Percentiles rank a stretch among this genome's conserved stretches.
phyloP scores from a whole-genome alignment of 2,329 filamentous ascomycete genomes.

The Paecilomyces formosus region DNA sequence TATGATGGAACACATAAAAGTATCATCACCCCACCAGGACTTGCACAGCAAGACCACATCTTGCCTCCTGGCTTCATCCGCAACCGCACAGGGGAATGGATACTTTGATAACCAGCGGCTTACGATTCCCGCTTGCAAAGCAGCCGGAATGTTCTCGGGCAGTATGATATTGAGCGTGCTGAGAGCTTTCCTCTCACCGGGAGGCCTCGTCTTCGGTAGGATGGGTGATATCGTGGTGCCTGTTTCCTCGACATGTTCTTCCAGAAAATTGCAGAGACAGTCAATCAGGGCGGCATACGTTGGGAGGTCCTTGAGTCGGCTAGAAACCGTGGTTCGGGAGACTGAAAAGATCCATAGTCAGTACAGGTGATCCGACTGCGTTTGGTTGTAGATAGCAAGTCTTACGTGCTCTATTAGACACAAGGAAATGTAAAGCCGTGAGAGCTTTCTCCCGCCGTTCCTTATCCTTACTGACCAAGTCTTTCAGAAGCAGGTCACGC shows the following conservation, averaged over 20 bases:
- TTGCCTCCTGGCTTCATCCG: slow-evolving; percentile 40
- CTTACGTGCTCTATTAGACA: slow-evolving; percentile 32
- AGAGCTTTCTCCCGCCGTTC: slow-evolving; percentile 32
- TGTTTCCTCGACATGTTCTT: slow-evolving; percentile 28
- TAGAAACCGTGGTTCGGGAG: slow-evolving; percentile 26
- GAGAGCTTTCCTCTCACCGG: slow-evolving; percentile 36
- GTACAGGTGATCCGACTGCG: neutral
- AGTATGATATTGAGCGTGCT: slow-evolving; percentile 55
- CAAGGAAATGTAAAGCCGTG: slow-evolving; percentile 36
- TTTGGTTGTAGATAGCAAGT: neutral
- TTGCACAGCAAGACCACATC: slow-evolving; percentile 35
- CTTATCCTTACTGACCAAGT: slow-evolving; percentile 32
- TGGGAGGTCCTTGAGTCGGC: slow-evolving; percentile 23
- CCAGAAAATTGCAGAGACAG: slow-evolving; percentile 34
- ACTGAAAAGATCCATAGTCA: slow-evolving; percentile 16
- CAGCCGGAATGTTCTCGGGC: slow-evolving; percentile 50
- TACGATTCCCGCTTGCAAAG: slow-evolving; percentile 57
- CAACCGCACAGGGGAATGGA: slow-evolving; percentile 54
- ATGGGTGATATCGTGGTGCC: slow-evolving; percentile 28
- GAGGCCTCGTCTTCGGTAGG: slow-evolving; percentile 31
- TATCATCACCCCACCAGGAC: slow-evolving; percentile 35
- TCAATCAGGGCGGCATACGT: slow-evolving; percentile 33
- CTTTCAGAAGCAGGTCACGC: slow-evolving; percentile 32
- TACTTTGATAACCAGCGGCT: slow-evolving; percentile 69
- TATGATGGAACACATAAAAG: slow-evolving; percentile 38